These are phyloP conservation scores for Colletotrichum lini DNA, from an alignment of 2,329 filamentous ascomycete genomes.

Conservation along the genomic window DNA sequence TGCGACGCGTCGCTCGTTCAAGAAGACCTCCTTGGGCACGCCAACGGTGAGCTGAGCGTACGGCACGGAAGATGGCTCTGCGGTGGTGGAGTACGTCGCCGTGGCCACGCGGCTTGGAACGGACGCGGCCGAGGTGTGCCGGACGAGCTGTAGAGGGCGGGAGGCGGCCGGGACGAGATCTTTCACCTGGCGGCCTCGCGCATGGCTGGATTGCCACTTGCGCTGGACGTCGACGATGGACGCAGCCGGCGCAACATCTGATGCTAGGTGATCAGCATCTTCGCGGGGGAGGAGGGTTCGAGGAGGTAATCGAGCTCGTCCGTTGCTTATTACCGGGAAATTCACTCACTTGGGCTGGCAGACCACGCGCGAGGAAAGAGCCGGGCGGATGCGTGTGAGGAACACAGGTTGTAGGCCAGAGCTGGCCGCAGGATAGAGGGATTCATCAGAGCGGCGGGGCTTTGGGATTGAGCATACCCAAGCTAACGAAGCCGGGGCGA, in stretches of 20 bases:
- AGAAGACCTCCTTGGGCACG: constrained; percentile 83
- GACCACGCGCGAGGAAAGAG: constrained; percentile 33
- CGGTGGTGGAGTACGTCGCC: constrained; percentile 57
- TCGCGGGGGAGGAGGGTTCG: neutral
- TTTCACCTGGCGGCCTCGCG: constrained; percentile 48
- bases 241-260: constrained; percentile 22
- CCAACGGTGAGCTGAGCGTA: constrained; percentile 83
- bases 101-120: constrained; percentile 41
- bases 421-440: constrained; percentile 38
- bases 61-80: constrained; percentile 66
- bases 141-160: constrained; percentile 57
- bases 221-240: constrained; percentile 28
- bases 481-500: constrained; percentile 36
- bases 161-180: constrained; percentile 48
- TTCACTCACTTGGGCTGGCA: constrained; percentile 27
- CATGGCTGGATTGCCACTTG: constrained; percentile 58
- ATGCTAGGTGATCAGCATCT: constrained; percentile 17
- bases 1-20: constrained; percentile 85
- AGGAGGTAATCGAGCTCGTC: constrained; percentile 9
- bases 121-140: constrained; percentile 51
- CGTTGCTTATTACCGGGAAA: neutral
- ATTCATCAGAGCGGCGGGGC: constrained; percentile 35
- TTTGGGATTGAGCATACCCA: constrained; percentile 16
- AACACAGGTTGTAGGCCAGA: constrained; percentile 34
- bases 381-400: constrained; percentile 25